Base-by-base conservation (phyloP, 2,329 filamentous ascomycete species). In the Scedosporium apiospermum region DNA sequence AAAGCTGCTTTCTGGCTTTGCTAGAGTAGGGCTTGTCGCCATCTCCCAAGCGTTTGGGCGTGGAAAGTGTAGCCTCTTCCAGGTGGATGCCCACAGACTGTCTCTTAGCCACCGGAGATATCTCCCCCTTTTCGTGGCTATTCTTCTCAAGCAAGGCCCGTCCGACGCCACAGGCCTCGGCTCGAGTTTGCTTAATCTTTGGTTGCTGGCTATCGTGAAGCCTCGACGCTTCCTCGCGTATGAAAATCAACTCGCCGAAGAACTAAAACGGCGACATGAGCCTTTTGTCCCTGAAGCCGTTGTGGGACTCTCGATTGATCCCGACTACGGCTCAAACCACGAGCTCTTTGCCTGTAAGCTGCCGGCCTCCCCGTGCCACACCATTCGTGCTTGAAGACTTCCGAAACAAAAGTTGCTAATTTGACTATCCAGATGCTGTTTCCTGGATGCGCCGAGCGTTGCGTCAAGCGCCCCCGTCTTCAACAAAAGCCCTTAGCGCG, bases 181-280 rank as follows among this genome's bases (percentile, higher is more conserved):
- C 1, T 73, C 76, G n/a, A 77, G 75, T 7, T 68, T 81, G 9
- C 71, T 80, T 4, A 78, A 81, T 49, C 70, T 85, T n/a, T 86
- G 84, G 79, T 66, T 82, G 51, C 67, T 80, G 21, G 76, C 78
- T 6, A 72, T 86, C 57, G 76, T 79, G 51, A 83, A 82, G 66
- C 82, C 84, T 4, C 71, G 67, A 3, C 68, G 71, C 49, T 76
- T 74, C 23, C 65, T 83, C 14, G 73, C 70, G 4, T 82, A 81
- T 65, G 82, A 85, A 67, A 77, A 78, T 64, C 73, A 75, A 23
- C 74, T 86, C 4, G 82, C 77, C 4, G 74, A 78, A 62, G 72
- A 78, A 30, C 70, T 85, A 58, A 73, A 75, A 63, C 71, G 69
- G 6, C 75, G 74, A 44, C 73, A 73, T 2, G 71, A 79, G 21